Evolutionary conservation across 441 rosid species (phyloP), one percentile per base, ranked within the genome.

Genomic region (Brassica balearica): DNA sequence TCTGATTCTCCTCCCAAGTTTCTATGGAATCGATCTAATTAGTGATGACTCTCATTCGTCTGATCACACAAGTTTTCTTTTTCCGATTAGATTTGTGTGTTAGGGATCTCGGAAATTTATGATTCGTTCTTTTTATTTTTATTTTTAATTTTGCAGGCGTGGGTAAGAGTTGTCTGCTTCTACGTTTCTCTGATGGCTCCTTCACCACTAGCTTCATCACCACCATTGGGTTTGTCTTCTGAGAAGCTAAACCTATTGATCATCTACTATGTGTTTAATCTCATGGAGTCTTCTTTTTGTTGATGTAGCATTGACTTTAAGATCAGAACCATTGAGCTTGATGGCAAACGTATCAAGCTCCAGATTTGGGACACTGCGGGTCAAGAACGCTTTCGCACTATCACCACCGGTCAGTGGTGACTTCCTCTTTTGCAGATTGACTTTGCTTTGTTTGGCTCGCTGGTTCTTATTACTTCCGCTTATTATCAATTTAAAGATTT

Each of bases 341-440:
- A 88, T 84, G 92, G 90, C 17, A 88, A 88, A 79, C 85, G 92
- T 68, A 87, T 88, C 85, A 88, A 88, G 87, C 90, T 88, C 72
- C 92, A 88, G 81, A 88, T 88, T 75, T 88, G 92, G 90, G 92
- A 88, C 74, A 88, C 92, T 43, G 92, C 92, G 75, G 92, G 92
- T 76, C 92, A 88, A 85, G 90, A 88, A 78, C 85, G 92, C 17
- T 88, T 88, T 63, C 83, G 92, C 41, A 88, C 92, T 12, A 88
- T 88, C 82, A 88, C 92, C 77, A 88, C 92, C 8, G 92, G 92
- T 86, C 53, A 4, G 53, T 19, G 19, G n/a, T n/a, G n/a, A n/a
- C n/a, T n/a, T n/a, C n/a, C n/a, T n/a, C n/a, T n/a, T n/a, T n/a
- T n/a, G n/a, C n/a, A n/a, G n/a, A n/a, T n/a, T n/a, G n/a, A n/a